Evolutionary conservation across 148 eudicot species (phyloP), one percentile per base, ranked within the genome.

Genomic region (Drosera capensis): DNA sequence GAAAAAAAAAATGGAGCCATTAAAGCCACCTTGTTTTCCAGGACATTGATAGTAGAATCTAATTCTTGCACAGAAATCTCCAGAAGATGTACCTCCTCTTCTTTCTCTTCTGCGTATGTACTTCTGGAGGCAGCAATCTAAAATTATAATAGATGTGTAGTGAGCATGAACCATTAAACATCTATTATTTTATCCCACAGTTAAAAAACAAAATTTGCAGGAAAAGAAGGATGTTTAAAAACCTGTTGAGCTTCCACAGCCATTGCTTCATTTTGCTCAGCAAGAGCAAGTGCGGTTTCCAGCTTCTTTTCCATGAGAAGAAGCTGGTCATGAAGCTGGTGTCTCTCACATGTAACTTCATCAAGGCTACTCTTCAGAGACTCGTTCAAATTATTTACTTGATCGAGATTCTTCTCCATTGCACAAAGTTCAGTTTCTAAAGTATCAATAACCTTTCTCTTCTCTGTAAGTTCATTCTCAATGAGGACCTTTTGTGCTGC

Each of bases 41-140:
- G 64, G 49, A 70, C 82, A 61, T 74, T 68, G 5, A 90, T 65
- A 0, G 94, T 90, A 37, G 74, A 70, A 54, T 84, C 99, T 35
- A 90, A 68, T 67, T 85, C 99, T 64, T 73, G 80, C 55, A 85
- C 86, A 23, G 95, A 90, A 48, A 55, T 79, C 68, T 81, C 99
- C 55, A 85, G 48, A 53, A 90, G 88, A 55, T 67, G 80, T 51
- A 90, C 85, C 69, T 90, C 95, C 59, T 81, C 88, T 62, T 85
- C 99, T 51, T 80, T 90, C 54, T 78, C 92, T 63, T 78, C 78
- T 16, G 73, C 81, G 46, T 78, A 78, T 38, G 64, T 41, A 55
- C 80, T 81, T 24, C 70, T 62, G 21, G 70, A 63, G 57, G 74
- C 95, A 35, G 93, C 85, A 29, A 74, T 52, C 96, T 86, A 67